Base-by-base conservation (phyloP, 192 early-diverging fungal genomes). In the Podila epigama region DNA sequence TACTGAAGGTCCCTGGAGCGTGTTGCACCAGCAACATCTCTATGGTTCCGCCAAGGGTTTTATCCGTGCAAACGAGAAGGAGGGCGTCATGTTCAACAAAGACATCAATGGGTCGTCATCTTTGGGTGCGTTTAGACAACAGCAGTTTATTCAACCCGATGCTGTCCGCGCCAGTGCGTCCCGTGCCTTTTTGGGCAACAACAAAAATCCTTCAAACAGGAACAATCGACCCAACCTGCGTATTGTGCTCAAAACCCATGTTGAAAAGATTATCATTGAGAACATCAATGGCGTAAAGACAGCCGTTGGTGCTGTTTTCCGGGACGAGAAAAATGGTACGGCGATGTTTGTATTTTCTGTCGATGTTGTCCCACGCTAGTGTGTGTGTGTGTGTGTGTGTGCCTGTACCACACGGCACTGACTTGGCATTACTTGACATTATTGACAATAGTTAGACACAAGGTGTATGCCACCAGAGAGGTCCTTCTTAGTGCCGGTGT, bases 1-100 rank as follows among this genome's bases (percentile, higher is more conserved):
- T 11, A 63, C 61, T 10, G 61, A 63, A 5, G 69, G 69, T 11
- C 69, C 69, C 25, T 71, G 69, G 69, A 52, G 12, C 4, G n/a
- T n/a, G n/a, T 22, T 59, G 11, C 51, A 40, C n/a, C 64, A 56
- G 7, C 69, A 71, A 9, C 37, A 64, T 51, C 32, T 44, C 18
- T 51, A 39, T 32, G 12, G 18, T 6, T 25, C 33, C 7, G 22
- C 69, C 16, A 37, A 58, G 35, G 61, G 42, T 0, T 63, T 71
- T 13, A 64, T 71, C 60, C 28, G 55, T 13, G 61, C 61, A 10
- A 52, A 25, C n/a, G 6, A 42, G 4, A 36, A 48, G 9, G 44
- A 52, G 12, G 69, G 69, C 16, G 35, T 71, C 1, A 41, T 40
- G 4, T 22, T 27, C 4, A 48, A 32, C 6, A 20, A 22, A 0